Percentiles rank a stretch among this genome's conserved stretches.
phyloP scores from a whole-genome alignment of 2,329 filamentous ascomycete species.

The Colletotrichum scovillei region DNA sequence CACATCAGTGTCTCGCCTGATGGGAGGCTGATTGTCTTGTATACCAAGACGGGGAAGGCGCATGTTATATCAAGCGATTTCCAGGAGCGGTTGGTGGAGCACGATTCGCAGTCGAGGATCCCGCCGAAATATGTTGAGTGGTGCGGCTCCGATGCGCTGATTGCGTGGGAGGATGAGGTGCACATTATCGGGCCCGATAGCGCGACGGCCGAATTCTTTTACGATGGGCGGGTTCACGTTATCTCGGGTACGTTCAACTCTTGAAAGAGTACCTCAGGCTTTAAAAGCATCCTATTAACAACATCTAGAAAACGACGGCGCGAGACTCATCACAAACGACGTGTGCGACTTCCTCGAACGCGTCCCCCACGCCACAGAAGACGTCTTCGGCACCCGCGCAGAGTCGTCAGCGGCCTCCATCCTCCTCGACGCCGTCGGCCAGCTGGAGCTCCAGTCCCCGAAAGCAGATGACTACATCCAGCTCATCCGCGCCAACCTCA shows the following conservation, averaged over 20 bases:
- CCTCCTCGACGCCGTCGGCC: conserved; percentile 90
- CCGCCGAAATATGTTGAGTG: conserved; percentile 90
- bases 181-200: conserved; percentile 91
- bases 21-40: conserved; percentile 87
- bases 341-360: conserved; percentile 98
- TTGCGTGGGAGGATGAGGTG: conserved; percentile 98
- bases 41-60: conserved; percentile 84
- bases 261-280: background rate
- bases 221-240: conserved; percentile 91
- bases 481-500: conserved; percentile 86
- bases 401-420: conserved; percentile 91
- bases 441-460: conserved; percentile 92
- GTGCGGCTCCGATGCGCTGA: conserved; percentile 95
- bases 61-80: conserved; percentile 98
- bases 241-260: conserved; percentile 73
- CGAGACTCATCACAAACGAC: conserved; percentile 89
- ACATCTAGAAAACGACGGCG: conserved; percentile 77
- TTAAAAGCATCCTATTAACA: conserved; percentile 34
- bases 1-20: conserved; percentile 93
- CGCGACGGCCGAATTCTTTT: conserved; percentile 81
- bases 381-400: conserved; percentile 90
- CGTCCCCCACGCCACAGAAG: conserved; percentile 85
- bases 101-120: conserved; percentile 87
- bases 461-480: conserved; percentile 99
- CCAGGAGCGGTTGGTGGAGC: conserved; percentile 90